A percentile compares a stretch with the other conserved stretches of the same genome.
phyloP scores from a whole-genome alignment of 2,329 filamentous ascomycete species.

The Fusarium sp. region DNA sequence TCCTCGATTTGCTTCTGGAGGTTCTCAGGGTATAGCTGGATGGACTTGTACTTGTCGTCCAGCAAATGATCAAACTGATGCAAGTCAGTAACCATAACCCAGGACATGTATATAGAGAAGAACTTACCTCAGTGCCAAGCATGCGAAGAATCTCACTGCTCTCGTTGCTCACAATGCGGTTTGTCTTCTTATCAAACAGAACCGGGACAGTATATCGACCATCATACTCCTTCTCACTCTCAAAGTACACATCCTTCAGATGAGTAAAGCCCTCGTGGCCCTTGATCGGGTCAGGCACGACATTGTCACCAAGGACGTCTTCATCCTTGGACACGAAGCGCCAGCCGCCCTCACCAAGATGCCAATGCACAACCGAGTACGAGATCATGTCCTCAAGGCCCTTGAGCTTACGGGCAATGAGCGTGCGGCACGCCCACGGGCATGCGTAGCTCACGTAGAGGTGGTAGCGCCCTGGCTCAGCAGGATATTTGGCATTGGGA shows the following conservation, averaged over 20 bases:
- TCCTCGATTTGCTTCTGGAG: conserved; percentile 80
- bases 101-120: no score
- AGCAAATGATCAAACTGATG: conserved; percentile 78
- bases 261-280: conserved; percentile 77
- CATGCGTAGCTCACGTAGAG: conserved; percentile 95
- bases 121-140: conserved; percentile 78
- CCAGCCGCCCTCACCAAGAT: conserved; percentile 82
- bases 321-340: conserved; percentile 78
- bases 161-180: conserved; percentile 90
- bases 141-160: conserved; percentile 93
- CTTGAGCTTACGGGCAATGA: conserved; percentile 92
- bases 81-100: not conserved
- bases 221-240: conserved; percentile 76
- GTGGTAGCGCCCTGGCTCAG: conserved; percentile 92
- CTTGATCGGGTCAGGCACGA: conserved; percentile 76
- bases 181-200: conserved; percentile 82
- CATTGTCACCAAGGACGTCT: conserved; percentile 70
- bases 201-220: conserved; percentile 91
- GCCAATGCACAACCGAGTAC: conserved; percentile 91
- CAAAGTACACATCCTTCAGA: conserved; percentile 84
- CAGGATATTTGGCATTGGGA: conserved; percentile 79
- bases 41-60: conserved; percentile 67
- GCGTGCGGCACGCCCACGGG: conserved; percentile 90
- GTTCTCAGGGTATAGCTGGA: conserved; percentile 76
- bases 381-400: conserved; percentile 88